Evolutionary conservation across 2,329 filamentous ascomycete species (phyloP).

Genomic region (Thelonectria blattea): DNA sequence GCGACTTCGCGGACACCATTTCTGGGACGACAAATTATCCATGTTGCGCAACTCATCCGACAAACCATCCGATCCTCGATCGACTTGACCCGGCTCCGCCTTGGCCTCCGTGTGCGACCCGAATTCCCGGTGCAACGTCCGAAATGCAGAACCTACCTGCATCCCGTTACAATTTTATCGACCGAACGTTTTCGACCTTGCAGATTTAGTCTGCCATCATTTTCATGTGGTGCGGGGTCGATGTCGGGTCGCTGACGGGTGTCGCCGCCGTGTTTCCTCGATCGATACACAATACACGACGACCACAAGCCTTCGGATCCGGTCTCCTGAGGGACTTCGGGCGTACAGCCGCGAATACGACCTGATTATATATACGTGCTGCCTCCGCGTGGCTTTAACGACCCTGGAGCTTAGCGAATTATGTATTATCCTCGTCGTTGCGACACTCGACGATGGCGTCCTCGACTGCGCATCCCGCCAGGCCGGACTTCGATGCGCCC

Average conservation of each 20-base stretch:
- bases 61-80: constrained; percentile 13
- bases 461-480: background rate
- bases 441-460: background rate
- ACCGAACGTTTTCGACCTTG: background rate
- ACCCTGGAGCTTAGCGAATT: background rate
- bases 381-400: background rate
- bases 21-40: background rate
- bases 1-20: background rate
- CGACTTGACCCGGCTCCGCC: constrained; percentile 13
- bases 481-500: background rate
- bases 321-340: background rate
- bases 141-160: constrained; percentile 17
- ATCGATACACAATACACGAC: constrained; percentile 6
- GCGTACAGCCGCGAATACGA: background rate
- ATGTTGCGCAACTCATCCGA: background rate
- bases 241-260: background rate
- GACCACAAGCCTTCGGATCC: background rate
- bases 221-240: constrained; percentile 5
- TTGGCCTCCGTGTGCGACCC: constrained; percentile 34
- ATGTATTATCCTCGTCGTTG: background rate
- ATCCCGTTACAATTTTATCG: constrained; percentile 7
- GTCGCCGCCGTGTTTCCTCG: background rate
- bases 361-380: background rate
- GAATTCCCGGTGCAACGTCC: constrained; percentile 23
- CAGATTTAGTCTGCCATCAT: background rate